Evolutionary conservation across 1,284 basidiomycete species (phyloP), one percentile per base, ranked within the genome.

Genomic region (Chondrostereum purpureum): DNA sequence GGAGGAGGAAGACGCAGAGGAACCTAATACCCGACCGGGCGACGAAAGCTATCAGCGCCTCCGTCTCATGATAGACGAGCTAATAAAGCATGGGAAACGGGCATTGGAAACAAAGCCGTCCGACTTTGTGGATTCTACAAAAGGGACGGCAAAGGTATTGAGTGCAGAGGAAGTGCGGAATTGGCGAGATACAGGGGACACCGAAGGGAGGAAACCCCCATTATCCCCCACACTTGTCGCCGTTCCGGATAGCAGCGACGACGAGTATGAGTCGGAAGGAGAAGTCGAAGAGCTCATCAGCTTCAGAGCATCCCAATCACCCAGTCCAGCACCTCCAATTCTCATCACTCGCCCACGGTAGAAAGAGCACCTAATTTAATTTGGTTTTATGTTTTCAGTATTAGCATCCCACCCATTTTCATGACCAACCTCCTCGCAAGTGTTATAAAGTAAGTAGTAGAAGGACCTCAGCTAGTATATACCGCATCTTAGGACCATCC

Each of bases 161-260:
- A 80, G 72, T 45, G 77, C 79, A 22, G 80, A 84, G 49, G 85
- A 88, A 54, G 69, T 85, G 39, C 72, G 75, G 36, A 65, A 68
- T 14, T 86, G 81, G 78, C 68, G 69, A 43, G 72, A 66, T 52
- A 65, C 60, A 3, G 50, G 43, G 12, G 52, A 50, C 18, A 53
- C 50, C 33, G 48, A 50, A 13, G 47, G 36, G 47, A 50, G 23
- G n/a, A 61, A 40, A 51, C 59, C 53, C 19, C 36, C 10, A 52
- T 56, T 57, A 49, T 61, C 67, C 17, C 61, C 65, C n/a, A 58
- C 66, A 24, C 53, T 57, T 18, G 50, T 67, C 18, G 58, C 63
- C 10, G 53, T 65, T 16, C 61, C 58, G 18, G 57, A 61, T 41
- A 57, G 56, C 41, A 53, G 55, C 35, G 54, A 53, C 44, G 45